Percentiles rank a stretch among this genome's conserved stretches.
Conservation (phyloP, 164 flowering plant species). For the Aristolochia californica region DNA sequence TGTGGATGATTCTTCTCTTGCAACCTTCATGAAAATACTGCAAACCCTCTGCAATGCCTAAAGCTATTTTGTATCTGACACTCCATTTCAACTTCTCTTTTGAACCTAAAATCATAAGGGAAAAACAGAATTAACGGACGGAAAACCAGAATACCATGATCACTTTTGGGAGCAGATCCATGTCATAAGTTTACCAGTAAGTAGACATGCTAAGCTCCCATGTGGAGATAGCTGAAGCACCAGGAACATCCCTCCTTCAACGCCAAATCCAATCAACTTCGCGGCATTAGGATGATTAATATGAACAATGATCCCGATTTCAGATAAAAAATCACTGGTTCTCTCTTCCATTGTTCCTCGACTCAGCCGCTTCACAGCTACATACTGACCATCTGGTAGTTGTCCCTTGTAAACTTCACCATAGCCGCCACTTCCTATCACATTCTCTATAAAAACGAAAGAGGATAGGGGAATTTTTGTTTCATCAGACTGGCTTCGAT, state of each 20-base stretch:
- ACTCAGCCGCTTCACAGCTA: conserved; percentile 66
- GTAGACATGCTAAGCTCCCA: conserved; percentile 76
- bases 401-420: conserved; percentile 84
- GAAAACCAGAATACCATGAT: not conserved
- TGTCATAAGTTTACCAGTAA: conserved; percentile 42
- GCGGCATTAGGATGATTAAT: conserved; percentile 86
- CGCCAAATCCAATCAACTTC: conserved; percentile 73
- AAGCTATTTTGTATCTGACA: conserved; percentile 56
- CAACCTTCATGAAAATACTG: conserved; percentile 81
- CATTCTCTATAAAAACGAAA: conserved; percentile 31
- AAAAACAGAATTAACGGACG: not conserved
- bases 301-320: conserved; percentile 92
- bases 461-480: too few species aligned
- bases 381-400: conserved; percentile 47
- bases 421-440: conserved; percentile 93
- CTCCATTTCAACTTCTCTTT: conserved; percentile 54
- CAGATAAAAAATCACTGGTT: conserved; percentile 66
- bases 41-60: conserved; percentile 81
- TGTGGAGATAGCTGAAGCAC: conserved; percentile 78
- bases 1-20: conserved; percentile 81
- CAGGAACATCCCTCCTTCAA: conserved; percentile 93
- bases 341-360: conserved; percentile 68
- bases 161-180: not conserved
- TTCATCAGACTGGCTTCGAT: not conserved
- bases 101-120: conserved; percentile 28